phyloP scores from a whole-genome alignment of 2,329 filamentous ascomycete species.

The Cladobotryum protrusum region DNA sequence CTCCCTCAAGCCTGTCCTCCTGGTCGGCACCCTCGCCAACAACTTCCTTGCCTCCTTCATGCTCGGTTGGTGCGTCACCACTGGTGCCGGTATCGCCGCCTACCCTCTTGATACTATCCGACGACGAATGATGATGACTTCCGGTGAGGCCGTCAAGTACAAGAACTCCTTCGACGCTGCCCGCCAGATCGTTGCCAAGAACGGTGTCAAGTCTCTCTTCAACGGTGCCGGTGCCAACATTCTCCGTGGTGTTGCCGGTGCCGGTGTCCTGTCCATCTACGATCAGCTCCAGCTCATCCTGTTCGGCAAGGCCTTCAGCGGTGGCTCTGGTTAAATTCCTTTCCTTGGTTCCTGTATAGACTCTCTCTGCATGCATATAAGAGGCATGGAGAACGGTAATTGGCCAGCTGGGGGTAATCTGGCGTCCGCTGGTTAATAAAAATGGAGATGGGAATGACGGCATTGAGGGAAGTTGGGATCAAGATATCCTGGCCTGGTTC shows the following conservation, averaged over 20 bases:
- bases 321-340: slow-evolving; percentile 44
- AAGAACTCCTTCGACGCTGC: slow-evolving; percentile 91
- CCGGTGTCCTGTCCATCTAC: slow-evolving; percentile 99
- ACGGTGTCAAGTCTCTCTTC: slow-evolving; percentile 99
- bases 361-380: slow-evolving; percentile 24
- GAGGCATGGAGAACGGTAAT: slow-evolving; percentile 25
- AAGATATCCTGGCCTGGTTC: slow-evolving; percentile 31
- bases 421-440: slow-evolving; percentile 36
- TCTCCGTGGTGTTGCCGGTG: slow-evolving; percentile 99
- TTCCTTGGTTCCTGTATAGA: slow-evolving; percentile 37
- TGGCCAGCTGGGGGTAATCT: slow-evolving; percentile 31
- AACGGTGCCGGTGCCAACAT: slow-evolving; percentile 99
- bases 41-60: slow-evolving; percentile 99
- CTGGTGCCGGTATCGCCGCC: slow-evolving; percentile 99
- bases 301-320: slow-evolving; percentile 99
- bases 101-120: slow-evolving; percentile 99
- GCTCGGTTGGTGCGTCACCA: slow-evolving; percentile 99
- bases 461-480: slow-evolving; percentile 38
- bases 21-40: slow-evolving; percentile 84
- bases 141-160: slow-evolving; percentile 98
- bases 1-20: slow-evolving; percentile 98
- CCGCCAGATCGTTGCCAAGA: slow-evolving; percentile 93
- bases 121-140: slow-evolving; percentile 99
- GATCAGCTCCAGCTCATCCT: slow-evolving; percentile 98
- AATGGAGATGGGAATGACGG: slow-evolving; percentile 41